These are phyloP conservation scores for Cokeromyces recurvatus DNA, from an alignment of 371 early-diverging fungal genomes.

Conservation along the genomic window DNA sequence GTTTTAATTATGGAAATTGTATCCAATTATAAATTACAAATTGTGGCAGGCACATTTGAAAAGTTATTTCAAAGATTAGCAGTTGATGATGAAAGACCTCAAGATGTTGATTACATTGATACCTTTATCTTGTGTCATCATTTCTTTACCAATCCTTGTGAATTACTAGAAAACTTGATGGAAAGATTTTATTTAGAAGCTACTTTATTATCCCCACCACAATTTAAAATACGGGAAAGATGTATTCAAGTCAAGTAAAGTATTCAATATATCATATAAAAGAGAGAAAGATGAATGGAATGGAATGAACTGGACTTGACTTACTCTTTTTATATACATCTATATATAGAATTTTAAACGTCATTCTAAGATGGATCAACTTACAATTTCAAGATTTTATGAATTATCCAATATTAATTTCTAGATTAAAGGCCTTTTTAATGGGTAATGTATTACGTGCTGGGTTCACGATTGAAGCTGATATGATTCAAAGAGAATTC, in stretches of 20 bases:
- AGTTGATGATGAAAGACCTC: slow-evolving; percentile 46
- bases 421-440: slow-evolving; percentile 29
- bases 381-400: slow-evolving; percentile 62
- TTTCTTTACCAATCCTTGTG: slow-evolving; percentile 53
- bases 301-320: too few species aligned
- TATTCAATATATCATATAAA: not conserved
- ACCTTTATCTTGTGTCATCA: slow-evolving; percentile 53
- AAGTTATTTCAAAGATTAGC: slow-evolving; percentile 60
- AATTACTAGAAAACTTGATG: slow-evolving; percentile 56
- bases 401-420: slow-evolving; percentile 33
- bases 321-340: not conserved
- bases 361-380: slow-evolving; percentile 63
- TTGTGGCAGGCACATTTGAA: slow-evolving; percentile 58
- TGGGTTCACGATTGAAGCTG: slow-evolving; percentile 31
- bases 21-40: slow-evolving; percentile 41
- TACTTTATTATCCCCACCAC: slow-evolving; percentile 48
- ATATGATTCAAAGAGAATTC: slow-evolving; percentile 26
- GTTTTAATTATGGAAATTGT: slow-evolving; percentile 53
- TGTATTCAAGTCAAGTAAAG: slow-evolving; percentile 62
- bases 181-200: slow-evolving; percentile 51
- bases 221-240: slow-evolving; percentile 53
- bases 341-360: slow-evolving; percentile 50
- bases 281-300: too few species aligned
- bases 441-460: slow-evolving; percentile 26
- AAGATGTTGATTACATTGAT: slow-evolving; percentile 65